Evolutionary conservation across 2,329 filamentous ascomycete genomes (phyloP).

Genomic region (Clonostachys rosea): DNA sequence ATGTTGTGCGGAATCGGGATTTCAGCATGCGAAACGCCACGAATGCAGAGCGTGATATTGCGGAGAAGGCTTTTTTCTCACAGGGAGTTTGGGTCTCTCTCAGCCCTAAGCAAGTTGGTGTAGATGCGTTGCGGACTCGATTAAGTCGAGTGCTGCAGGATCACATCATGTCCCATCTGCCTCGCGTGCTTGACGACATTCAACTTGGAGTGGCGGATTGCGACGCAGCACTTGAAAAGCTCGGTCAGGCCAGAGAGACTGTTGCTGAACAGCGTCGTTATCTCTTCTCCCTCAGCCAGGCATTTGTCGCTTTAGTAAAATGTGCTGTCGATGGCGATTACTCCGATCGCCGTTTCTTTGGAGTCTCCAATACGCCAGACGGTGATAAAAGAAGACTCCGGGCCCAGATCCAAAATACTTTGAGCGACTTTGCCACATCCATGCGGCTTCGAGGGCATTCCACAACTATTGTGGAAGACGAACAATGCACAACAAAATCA

Average conservation of each 20-base stretch:
- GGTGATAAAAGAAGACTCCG: conserved; percentile 41
- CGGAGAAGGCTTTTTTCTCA: conserved; percentile 38
- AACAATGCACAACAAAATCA: neutral
- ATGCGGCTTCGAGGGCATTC: conserved; percentile 36
- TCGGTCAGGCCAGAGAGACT: conserved; percentile 44
- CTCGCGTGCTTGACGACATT: conserved; percentile 37
- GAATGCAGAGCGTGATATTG: conserved; percentile 25
- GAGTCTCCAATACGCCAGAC: conserved; percentile 14
- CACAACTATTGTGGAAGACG: conserved; percentile 19
- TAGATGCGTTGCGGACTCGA: conserved; percentile 36
- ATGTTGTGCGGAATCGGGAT: conserved; percentile 41
- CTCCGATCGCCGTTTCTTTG: conserved; percentile 43
- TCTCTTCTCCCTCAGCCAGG: conserved; percentile 38
- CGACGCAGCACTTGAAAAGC: conserved; percentile 27
- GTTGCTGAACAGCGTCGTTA: conserved; percentile 40
- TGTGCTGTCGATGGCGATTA: conserved; percentile 47
- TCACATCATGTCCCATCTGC: conserved; percentile 41
- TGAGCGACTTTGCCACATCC: conserved; percentile 35
- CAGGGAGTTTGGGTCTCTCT: conserved; percentile 30
- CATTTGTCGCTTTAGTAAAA: conserved; percentile 36
- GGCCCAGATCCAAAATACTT: conserved; percentile 46
- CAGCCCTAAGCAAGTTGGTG: conserved; percentile 31
- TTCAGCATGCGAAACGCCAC: conserved; percentile 24
- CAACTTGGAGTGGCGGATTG: conserved; percentile 23
- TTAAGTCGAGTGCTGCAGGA: conserved; percentile 45